A percentile compares a stretch with the other conserved stretches of the same genome.
Evolutionary conservation across 2,329 filamentous ascomycete species (phyloP).

Genomic region (Clonostachys rosea): DNA sequence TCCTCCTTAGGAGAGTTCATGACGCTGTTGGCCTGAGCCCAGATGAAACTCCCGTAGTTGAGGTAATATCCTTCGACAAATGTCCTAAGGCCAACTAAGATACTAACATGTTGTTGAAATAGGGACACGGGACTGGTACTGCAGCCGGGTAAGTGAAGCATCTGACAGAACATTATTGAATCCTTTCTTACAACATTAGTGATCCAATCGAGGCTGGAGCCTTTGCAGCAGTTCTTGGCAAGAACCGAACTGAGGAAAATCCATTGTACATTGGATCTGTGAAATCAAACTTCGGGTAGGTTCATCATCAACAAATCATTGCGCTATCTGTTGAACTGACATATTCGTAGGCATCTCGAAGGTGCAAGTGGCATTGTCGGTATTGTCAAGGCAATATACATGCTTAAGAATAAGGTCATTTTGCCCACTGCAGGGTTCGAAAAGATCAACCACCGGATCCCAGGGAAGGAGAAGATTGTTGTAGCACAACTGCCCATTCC

Average conservation of each 20-base stretch:
- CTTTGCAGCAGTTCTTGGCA: constrained; percentile 12
- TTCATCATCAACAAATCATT: not conserved
- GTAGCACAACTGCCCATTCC: constrained; percentile 33
- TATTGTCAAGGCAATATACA: constrained; percentile 45
- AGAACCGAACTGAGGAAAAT: not conserved
- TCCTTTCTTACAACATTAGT: constrained; percentile 19
- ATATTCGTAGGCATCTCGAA: constrained; percentile 15
- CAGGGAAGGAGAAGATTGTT: not conserved
- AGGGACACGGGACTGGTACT: constrained; percentile 47
- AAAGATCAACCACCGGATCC: not conserved
- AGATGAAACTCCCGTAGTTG: constrained; percentile 24
- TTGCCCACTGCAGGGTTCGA: constrained; percentile 9
- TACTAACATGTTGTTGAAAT: constrained; percentile 13
- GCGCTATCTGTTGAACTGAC: not conserved
- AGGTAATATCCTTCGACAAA: constrained; percentile 13
- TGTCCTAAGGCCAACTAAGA: constrained; percentile 21
- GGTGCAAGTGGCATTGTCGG: constrained; percentile 24
- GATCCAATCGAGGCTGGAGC: constrained; percentile 31
- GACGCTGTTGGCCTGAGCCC: constrained; percentile 23
- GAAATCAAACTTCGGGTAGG: constrained; percentile 13
- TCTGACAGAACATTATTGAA: constrained; percentile 5
- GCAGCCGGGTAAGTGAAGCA: constrained; percentile 49
- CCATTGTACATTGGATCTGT: constrained; percentile 4
- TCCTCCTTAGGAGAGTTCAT: constrained; percentile 33
- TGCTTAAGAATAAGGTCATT: constrained; percentile 34